Conservation (phyloP, 805 yeast genomes). For the Candida manassasensis region DNA sequence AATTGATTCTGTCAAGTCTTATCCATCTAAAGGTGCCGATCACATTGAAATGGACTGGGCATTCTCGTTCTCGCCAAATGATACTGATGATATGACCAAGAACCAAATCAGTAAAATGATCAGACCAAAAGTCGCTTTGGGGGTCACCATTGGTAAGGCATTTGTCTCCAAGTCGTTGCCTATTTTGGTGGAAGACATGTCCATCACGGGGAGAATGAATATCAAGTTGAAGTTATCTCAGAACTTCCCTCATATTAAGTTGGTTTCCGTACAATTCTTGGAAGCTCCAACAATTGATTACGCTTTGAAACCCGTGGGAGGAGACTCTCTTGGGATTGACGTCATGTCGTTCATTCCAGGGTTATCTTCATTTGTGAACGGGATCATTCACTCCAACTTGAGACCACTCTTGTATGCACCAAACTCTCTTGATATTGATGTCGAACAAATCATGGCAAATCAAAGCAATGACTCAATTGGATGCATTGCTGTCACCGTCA, state of each 20-base stretch:
- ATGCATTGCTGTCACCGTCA: constrained; percentile 58
- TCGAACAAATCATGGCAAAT: constrained; percentile 63
- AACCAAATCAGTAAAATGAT: constrained; percentile 64
- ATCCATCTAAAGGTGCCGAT: constrained; percentile 63
- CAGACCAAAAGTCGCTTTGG: constrained; percentile 77
- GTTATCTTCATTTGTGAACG: constrained; percentile 64
- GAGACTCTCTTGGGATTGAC: constrained; percentile 82
- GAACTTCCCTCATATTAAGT: constrained; percentile 72
- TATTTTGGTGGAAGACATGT: constrained; percentile 76
- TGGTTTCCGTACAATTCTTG: constrained; percentile 65
- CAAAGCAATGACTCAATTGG: constrained; percentile 67
- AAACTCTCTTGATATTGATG: constrained; percentile 69
- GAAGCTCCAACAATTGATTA: constrained; percentile 79
- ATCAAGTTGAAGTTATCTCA: constrained; percentile 57
- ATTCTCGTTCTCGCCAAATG: constrained; percentile 75
- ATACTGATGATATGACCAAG: constrained; percentile 79
- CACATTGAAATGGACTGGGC: constrained; percentile 81
- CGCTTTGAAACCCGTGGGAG: constrained; percentile 81
- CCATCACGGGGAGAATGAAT: constrained; percentile 64
- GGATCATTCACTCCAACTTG: constrained; percentile 61
- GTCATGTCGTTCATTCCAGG: constrained; percentile 84
- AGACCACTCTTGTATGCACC: constrained; percentile 83
- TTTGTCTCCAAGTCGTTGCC: constrained; percentile 72
- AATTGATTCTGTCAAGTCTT: constrained; percentile 66
- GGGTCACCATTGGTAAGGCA: constrained; percentile 77